These are phyloP conservation scores for Paracamarosporium sp. DNA, from an alignment of 2,329 filamentous ascomycete species.

Conservation along the genomic window DNA sequence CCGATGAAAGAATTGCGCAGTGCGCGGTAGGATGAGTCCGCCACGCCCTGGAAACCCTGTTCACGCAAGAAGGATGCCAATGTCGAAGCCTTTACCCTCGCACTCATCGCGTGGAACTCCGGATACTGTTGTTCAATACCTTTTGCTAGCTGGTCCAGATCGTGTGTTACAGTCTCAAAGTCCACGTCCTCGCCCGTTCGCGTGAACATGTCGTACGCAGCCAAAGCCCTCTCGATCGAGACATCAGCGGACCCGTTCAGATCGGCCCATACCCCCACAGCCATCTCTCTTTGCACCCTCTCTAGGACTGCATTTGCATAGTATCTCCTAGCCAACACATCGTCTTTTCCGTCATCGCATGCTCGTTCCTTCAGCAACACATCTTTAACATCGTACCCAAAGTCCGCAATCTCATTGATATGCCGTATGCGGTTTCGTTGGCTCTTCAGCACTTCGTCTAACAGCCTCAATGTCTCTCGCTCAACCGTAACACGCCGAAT, in stretches of 20 bases:
- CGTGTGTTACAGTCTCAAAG: constrained; percentile 66
- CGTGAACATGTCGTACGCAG: constrained; percentile 89
- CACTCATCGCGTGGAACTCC: constrained; percentile 62
- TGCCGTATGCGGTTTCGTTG: constrained; percentile 73
- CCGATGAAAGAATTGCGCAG: constrained; percentile 89
- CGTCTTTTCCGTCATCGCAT: constrained; percentile 66
- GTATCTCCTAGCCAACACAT: constrained; percentile 80
- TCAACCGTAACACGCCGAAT: constrained; percentile 44
- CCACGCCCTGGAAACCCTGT: constrained; percentile 73
- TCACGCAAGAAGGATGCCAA: constrained; percentile 74
- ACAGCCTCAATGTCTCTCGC: constrained; percentile 38
- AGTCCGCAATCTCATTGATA: constrained; percentile 72
- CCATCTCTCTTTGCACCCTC: constrained; percentile 80
- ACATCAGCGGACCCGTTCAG: constrained; percentile 60
- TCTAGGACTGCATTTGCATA: constrained; percentile 77
- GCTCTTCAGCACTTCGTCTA: constrained; percentile 74
- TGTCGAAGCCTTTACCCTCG: constrained; percentile 70
- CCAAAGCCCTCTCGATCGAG: constrained; percentile 75
- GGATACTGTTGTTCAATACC: constrained; percentile 62
- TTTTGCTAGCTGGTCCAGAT: constrained; percentile 69
- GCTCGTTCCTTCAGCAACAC: constrained; percentile 72
- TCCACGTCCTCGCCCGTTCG: constrained; percentile 76
- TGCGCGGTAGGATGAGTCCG: constrained; percentile 76
- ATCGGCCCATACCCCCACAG: constrained; percentile 77
- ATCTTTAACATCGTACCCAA: constrained; percentile 90